Evolutionary conservation across 345 rosid species (phyloP), one percentile per base, ranked within the genome.

Genomic region (Citrus trifoliata): DNA sequence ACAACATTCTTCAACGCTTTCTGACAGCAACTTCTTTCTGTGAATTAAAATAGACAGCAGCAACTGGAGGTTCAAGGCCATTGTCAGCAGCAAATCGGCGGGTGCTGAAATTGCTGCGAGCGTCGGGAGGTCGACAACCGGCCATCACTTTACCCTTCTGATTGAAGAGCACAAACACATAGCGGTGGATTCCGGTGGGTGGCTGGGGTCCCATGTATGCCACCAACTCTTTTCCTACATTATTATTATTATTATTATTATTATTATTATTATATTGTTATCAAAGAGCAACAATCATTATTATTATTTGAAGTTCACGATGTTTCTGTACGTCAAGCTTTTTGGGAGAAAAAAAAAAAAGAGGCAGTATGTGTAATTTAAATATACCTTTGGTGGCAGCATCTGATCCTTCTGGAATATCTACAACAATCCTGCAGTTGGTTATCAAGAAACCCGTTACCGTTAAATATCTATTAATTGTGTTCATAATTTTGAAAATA

Each of bases 201-300:
- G 89, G 87, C 67, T 37, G 84, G 5, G 89, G 89, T 30, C 86
- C 86, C 86, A 82, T 79, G 83, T 84, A 82, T 4, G 79, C 25
- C 58, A 84, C 86, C 81, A 87, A 33, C 72, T 84, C 81, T 32
- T 80, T 59, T 28, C 89, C 89, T 86, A 2, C 70, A 37, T 42
- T 33, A n/a, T n/a, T n/a, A n/a, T n/a, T n/a, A n/a, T n/a, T n/a
- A n/a, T n/a, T 30, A 30, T 30, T 30, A 30, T 30, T 30, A 30
- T 30, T 30, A 30, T 30, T 30, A 30, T 32, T 0, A 33, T 46
- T 42, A 38, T 38, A 12, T 66, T n/a, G 4, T 8, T 1, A 4
- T 5, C 32, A 10, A 35, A 40, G 32, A 73, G 8, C 59, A 46
- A 12, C 35, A 4, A 32, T 32, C 48, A 42, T 42, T 13, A 42